Evolutionary conservation across 2,329 filamentous ascomycete genomes (phyloP).

Genomic region (Monilinia fructicola): DNA sequence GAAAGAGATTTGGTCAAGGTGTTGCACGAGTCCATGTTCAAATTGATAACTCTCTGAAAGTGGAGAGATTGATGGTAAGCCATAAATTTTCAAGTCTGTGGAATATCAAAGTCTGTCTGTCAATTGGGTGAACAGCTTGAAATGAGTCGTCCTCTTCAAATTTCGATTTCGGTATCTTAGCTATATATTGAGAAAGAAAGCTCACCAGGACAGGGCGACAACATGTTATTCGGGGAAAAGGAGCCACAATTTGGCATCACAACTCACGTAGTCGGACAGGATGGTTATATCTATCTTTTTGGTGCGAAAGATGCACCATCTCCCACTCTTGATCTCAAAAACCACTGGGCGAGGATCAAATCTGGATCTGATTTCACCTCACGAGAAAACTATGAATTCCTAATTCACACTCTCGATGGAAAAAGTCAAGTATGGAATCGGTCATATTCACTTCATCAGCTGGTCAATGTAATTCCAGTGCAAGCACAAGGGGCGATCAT

Average conservation of each 20-base stretch:
- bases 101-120: rapidly evolving
- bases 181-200: background rate
- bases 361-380: constrained; percentile 3
- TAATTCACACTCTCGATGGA: constrained; percentile 12
- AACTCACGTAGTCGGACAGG: background rate
- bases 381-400: constrained; percentile 17
- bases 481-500: constrained; percentile 18
- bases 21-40: constrained; percentile 12
- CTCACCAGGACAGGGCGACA: constrained; percentile 6
- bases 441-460: constrained; percentile 11
- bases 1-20: constrained; percentile 5
- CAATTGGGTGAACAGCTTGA: background rate
- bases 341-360: constrained; percentile 12
- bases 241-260: constrained; percentile 18
- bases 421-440: constrained; percentile 12
- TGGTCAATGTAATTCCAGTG: background rate
- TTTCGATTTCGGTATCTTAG: background rate
- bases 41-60: constrained; percentile 6
- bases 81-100: too few species aligned
- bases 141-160: too few species aligned
- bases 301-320: constrained; percentile 14
- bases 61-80: constrained; percentile 15
- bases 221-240: background rate
- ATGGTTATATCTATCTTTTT: constrained; percentile 12
- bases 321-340: constrained; percentile 12